phyloP scores from a whole-genome alignment of 768 basidiomycete genomes.

The Dacryopinax spathularia region DNA sequence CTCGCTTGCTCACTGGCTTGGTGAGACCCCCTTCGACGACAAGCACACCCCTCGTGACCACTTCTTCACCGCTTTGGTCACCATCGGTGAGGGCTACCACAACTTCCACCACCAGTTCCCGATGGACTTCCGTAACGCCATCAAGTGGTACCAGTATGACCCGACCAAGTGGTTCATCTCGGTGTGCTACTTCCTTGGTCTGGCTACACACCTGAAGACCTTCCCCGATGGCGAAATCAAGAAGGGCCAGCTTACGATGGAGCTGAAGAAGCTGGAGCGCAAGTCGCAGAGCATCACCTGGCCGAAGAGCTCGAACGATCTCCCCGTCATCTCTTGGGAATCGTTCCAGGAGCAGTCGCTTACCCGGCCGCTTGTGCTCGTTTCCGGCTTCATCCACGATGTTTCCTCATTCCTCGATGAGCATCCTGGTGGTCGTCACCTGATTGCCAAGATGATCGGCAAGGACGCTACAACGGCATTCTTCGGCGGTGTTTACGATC shows the following conservation, averaged over 20 bases:
- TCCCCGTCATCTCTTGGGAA: constrained; percentile 78
- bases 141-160: constrained; percentile 88
- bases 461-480: constrained; percentile 87
- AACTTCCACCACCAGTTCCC: constrained; percentile 98
- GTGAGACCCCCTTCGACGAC: constrained; percentile 85
- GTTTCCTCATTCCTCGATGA: constrained; percentile 72
- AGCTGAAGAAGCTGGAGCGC: constrained; percentile 71
- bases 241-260: constrained; percentile 89
- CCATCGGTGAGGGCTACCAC: constrained; percentile 93
- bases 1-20: constrained; percentile 92
- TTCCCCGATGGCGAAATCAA: constrained; percentile 60
- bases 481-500: constrained; percentile 83
- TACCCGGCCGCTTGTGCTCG: constrained; percentile 66
- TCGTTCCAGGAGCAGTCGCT: constrained; percentile 69
- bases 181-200: constrained; percentile 42
- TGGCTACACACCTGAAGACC: constrained; percentile 57
- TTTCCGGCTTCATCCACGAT: constrained; percentile 90
- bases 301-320: constrained; percentile 60
- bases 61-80: constrained; percentile 73
- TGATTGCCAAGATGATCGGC: constrained; percentile 72
- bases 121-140: constrained; percentile 93
- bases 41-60: constrained; percentile 89
- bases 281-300: constrained; percentile 64
- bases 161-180: constrained; percentile 89
- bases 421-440: constrained; percentile 80